Evolutionary conservation across 805 yeast species (phyloP).

Genomic region (Clavispora phyllophila): DNA sequence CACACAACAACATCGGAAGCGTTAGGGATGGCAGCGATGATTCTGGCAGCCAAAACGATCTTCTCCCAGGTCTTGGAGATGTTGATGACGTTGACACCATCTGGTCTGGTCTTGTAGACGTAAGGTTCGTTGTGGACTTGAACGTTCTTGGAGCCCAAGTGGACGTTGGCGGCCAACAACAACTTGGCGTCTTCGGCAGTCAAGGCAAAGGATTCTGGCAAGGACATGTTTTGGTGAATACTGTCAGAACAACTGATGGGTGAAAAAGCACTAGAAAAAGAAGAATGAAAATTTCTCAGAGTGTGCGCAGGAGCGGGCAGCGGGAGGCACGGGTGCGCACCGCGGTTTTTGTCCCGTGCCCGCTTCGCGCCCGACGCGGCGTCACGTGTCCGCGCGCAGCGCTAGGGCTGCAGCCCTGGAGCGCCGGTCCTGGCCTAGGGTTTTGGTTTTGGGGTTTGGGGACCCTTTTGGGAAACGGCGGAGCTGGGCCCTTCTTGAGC

Average conservation of each 20-base stretch:
- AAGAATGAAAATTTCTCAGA: conserved; percentile 18
- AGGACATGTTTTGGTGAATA: conserved; percentile 49
- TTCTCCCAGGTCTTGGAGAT: conserved; percentile 99
- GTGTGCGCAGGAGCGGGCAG: conserved; percentile 17
- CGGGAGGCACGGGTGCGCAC: conserved; percentile 5
- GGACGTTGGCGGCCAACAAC: conserved; percentile 98
- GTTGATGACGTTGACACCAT: conserved; percentile 98
- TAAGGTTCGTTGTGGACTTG: conserved; percentile 95
- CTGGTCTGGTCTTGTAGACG: conserved; percentile 98
- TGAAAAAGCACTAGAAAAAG: conserved; percentile 10
- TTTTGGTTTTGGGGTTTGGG: too few relatives aligned
- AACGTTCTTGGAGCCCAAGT: conserved; percentile 99
- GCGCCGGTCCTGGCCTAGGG: too few relatives aligned
- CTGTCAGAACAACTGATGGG: conserved; percentile 17
- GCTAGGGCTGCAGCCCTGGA: too few relatives aligned
- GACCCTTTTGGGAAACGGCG: too few relatives aligned
- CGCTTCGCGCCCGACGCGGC: too few relatives aligned
- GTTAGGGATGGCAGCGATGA: conserved; percentile 99
- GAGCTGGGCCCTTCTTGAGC: too few relatives aligned
- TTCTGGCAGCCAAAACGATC: conserved; percentile 98
- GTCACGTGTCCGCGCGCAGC: too few relatives aligned
- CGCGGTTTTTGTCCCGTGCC: not conserved
- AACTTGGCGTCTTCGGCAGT: conserved; percentile 99
- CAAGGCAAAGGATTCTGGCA: conserved; percentile 85
- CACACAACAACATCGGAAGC: conserved; percentile 97